These are phyloP conservation scores for Tylopilus vinaceipallidus DNA, from an alignment of 768 basidiomycete genomes.

Conservation along the genomic window DNA sequence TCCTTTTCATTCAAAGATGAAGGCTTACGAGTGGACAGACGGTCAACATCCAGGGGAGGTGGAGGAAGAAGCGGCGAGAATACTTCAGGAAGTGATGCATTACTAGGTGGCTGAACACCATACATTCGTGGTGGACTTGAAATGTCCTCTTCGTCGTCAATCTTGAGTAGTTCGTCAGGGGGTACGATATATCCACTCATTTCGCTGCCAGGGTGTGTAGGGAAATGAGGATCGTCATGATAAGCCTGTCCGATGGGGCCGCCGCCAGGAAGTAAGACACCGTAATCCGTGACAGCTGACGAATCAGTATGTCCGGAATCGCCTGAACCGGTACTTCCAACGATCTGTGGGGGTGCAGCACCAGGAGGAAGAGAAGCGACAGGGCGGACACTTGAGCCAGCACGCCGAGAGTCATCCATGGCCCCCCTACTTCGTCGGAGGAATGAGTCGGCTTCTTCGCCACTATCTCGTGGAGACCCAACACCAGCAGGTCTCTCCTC, in stretches of 20 bases:
- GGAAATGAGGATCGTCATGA: slow-evolving; percentile 20
- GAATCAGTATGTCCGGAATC: slow-evolving; percentile 40
- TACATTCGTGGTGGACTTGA: slow-evolving; percentile 31
- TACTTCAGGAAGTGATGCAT: slow-evolving; percentile 26
- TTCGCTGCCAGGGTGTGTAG: slow-evolving; percentile 32
- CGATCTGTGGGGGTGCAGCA: slow-evolving; percentile 32
- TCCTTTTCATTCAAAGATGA: slow-evolving; percentile 33
- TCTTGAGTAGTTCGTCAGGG: slow-evolving; percentile 34
- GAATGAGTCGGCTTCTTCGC: slow-evolving; percentile 70
- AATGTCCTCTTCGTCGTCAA: slow-evolving; percentile 34
- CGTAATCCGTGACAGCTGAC: slow-evolving; percentile 38
- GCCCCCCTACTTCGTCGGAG: slow-evolving; percentile 39
- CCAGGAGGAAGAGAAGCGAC: slow-evolving; percentile 32
- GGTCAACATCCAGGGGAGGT: slow-evolving; percentile 36
- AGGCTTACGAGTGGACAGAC: slow-evolving; percentile 22
- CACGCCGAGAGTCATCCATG: slow-evolving; percentile 14
- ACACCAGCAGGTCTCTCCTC: slow-evolving; percentile 50
- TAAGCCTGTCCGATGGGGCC: slow-evolving; percentile 35
- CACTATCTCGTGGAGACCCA: slow-evolving; percentile 66
- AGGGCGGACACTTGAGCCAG: slow-evolving; percentile 14
- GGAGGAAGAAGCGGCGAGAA: slow-evolving; percentile 40
- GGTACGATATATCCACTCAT: slow-evolving; percentile 35
- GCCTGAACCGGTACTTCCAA: slow-evolving; percentile 41
- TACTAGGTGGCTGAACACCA: slow-evolving; percentile 17
- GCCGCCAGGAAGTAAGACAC: slow-evolving; percentile 30